Conservation (phyloP, 768 basidiomycete genomes). For the Auricularia sp. region DNA sequence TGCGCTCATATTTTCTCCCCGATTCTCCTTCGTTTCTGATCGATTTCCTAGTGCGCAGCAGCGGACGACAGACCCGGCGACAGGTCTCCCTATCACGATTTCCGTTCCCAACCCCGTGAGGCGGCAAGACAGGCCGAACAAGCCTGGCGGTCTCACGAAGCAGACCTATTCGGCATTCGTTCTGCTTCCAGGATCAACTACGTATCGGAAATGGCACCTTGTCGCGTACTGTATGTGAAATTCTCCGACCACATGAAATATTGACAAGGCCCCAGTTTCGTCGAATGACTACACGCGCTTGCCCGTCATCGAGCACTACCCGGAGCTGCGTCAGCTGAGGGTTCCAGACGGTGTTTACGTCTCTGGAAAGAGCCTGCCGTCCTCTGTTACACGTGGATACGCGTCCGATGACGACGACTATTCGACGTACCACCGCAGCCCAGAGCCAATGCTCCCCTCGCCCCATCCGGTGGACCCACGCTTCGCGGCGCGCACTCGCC, state of each 20-base stretch:
- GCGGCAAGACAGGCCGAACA: conserved; percentile 68
- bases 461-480: background rate
- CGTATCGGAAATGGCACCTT: conserved; percentile 69
- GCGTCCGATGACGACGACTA: conserved; percentile 14
- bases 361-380: conserved; percentile 46
- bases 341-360: conserved; percentile 65
- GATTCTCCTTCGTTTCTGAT: conserved; percentile 12
- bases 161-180: conserved; percentile 77
- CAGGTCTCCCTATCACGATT: background rate
- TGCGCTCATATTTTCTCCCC: conserved; percentile 51
- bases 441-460: background rate
- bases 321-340: conserved; percentile 55
- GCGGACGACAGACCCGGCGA: background rate
- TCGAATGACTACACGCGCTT: conserved; percentile 62
- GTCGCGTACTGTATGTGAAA: conserved; percentile 61
- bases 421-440: background rate
- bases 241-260: conserved; percentile 1
- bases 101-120: conserved; percentile 44
- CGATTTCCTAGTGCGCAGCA: background rate
- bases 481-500: background rate
- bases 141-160: conserved; percentile 74
- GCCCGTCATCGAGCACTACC: conserved; percentile 65
- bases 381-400: conserved; percentile 25
- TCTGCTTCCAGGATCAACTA: conserved; percentile 45
- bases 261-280: background rate